Evolutionary conservation across 352 stramenopile species (phyloP).

Genomic region (Blastocystis sp.): DNA sequence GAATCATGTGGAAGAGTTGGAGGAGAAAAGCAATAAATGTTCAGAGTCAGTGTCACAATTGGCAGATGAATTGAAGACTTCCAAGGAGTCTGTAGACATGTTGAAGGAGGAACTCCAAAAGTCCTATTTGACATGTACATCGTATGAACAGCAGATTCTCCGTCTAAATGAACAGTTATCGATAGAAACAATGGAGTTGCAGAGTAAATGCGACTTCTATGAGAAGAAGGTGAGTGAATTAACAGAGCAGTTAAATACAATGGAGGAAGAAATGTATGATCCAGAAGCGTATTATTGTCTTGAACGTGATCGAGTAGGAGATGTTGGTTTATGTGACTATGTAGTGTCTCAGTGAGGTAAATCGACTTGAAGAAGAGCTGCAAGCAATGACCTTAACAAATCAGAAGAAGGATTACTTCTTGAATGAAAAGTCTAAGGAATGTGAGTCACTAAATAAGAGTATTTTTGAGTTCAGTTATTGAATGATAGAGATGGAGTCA

Average conservation of each 20-base stretch:
- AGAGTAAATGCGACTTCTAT: slow-evolving; percentile 9
- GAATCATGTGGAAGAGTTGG: background rate
- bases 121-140: slow-evolving; percentile 2
- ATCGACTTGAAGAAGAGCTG: slow-evolving; percentile 37
- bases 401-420: slow-evolving; percentile 56
- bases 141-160: slow-evolving; percentile 55
- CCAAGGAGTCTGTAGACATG: background rate
- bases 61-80: background rate
- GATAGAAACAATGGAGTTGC: slow-evolving; percentile 22
- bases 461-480: background rate
- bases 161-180: slow-evolving; percentile 48
- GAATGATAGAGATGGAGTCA: background rate
- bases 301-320: slow-evolving; percentile 37
- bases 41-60: background rate
- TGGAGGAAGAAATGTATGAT: slow-evolving; percentile 64
- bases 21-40: background rate
- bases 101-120: slow-evolving; percentile 55
- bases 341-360: slow-evolving; percentile 39
- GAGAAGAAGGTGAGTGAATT: slow-evolving; percentile 49
- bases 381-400: slow-evolving; percentile 42
- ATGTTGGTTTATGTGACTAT: background rate
- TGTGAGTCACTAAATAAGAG: slow-evolving; percentile 17
- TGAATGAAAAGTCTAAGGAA: slow-evolving; percentile 34
- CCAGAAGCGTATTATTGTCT: slow-evolving; percentile 62
- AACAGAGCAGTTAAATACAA: slow-evolving; percentile 14